Base-by-base conservation (phyloP, 2,329 filamentous ascomycete genomes). In the Talaromyces sp. region DNA sequence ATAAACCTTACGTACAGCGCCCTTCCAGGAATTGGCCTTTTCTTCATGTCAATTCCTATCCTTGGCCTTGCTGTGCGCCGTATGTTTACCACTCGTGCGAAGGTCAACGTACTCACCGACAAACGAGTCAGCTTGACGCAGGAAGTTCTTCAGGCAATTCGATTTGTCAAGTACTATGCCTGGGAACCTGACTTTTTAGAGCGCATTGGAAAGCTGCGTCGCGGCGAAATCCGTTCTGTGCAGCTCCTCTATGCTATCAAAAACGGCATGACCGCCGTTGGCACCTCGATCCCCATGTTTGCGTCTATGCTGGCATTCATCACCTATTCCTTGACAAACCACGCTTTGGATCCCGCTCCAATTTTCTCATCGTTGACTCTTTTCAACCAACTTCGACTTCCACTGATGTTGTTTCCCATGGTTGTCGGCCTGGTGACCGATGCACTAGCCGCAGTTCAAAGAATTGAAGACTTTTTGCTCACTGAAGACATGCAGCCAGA, bases 151-250 rank as follows among this genome's bases (percentile, higher is more conserved):
- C 88, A 91, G 66, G 90, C 90, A 0, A 91, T 96, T 27, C 85
- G 92, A 29, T 96, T 97, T 69, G 92, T 97, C 76, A 97, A 97
- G 74, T 96, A 87, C 73, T 97, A 96, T 71, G 92, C 91, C 10
- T 97, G 93, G 93, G 93, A 97, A 72, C 87, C 84, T 59, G 88
- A 90, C 31, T 96, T 97, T 69, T 77, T 96, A 9, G 81, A 87
- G 54, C 86, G 91, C 21, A 81, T 96, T 13, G 84, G 85, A 43
- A 82, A 86, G 27, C 88, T 95, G 63, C 85, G 93, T 63, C 81
- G 80, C 58, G 82, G 83, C 64, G 93, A 97, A 74, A 91, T 97
- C 62, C 78, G 82, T 61, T 85, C 88, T 27, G 91, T 96, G 61
- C 92, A 96, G 71, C 77, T 91, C 35, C 77, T 96, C 57, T 78